Conservation (phyloP, 306 rosid species). For the Cicer arietinum region DNA sequence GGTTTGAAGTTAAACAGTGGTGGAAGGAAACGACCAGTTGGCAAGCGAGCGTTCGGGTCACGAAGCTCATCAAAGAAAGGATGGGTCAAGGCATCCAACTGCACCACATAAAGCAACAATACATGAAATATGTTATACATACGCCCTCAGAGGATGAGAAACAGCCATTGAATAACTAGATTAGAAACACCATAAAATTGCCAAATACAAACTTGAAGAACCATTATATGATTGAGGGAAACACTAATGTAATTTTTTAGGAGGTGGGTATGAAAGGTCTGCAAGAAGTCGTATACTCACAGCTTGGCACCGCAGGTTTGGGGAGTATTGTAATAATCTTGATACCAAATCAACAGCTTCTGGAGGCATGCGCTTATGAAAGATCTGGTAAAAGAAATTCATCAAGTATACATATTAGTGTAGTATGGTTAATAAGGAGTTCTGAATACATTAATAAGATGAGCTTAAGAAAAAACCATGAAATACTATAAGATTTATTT, state of each 20-base stretch:
- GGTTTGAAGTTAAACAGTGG: conserved; percentile 91
- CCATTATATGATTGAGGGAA: conserved; percentile 3
- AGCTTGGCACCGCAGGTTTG: conserved; percentile 88
- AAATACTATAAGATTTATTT: conserved; percentile 12
- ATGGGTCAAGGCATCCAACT: conserved; percentile 93
- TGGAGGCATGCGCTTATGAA: conserved; percentile 97
- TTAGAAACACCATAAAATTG: conserved; percentile 26
- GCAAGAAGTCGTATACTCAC: conserved; percentile 57
- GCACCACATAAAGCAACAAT: conserved; percentile 38
- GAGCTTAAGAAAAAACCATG: conserved; percentile 6
- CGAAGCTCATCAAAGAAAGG: conserved; percentile 97
- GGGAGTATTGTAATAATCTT: conserved; percentile 92
- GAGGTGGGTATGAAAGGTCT: not conserved
- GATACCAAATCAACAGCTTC: conserved; percentile 99
- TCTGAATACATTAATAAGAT: conserved; percentile 8
- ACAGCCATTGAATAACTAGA: conserved; percentile 3
- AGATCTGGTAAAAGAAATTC: conserved; percentile 59
- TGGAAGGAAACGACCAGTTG: conserved; percentile 95
- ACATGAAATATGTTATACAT: not conserved
- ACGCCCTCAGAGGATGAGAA: conserved; percentile 5
- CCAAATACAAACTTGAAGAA: conserved; percentile 26
- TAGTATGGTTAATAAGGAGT: conserved; percentile 24
- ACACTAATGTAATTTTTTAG: not conserved
- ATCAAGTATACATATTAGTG: conserved; percentile 19
- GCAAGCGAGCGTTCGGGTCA: conserved; percentile 79